These are phyloP conservation scores for Cytospora chrysosperma DNA, from an alignment of 2,329 filamentous ascomycete genomes.

Conservation along the genomic window DNA sequence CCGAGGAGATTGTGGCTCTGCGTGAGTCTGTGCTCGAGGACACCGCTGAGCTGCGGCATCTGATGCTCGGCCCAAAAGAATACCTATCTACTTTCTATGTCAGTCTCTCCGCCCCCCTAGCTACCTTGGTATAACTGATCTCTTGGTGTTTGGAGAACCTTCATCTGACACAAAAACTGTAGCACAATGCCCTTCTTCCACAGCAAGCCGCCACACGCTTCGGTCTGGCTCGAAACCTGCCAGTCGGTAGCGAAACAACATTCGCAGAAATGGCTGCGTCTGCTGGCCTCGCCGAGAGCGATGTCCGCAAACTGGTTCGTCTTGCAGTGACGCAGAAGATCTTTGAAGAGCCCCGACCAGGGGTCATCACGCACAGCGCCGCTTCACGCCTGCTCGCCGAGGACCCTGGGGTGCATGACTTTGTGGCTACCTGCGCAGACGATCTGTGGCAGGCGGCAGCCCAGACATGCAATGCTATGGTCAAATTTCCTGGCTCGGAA, in stretches of 20 bases:
- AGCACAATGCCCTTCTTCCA: conserved; percentile 29
- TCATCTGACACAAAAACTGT: neutral
- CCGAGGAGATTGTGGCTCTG: conserved; percentile 17
- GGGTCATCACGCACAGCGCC: conserved; percentile 26
- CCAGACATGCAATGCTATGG: conserved; percentile 26
- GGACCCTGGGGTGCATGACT: conserved; percentile 26
- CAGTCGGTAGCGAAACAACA: conserved; percentile 26
- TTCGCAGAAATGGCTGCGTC: conserved; percentile 28
- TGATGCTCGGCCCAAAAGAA: conserved; percentile 28
- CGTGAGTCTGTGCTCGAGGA: conserved; percentile 28
- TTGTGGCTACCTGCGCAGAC: conserved; percentile 24
- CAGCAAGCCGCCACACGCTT: conserved; percentile 30
- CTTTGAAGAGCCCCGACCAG: conserved; percentile 24
- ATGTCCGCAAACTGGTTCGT: conserved; percentile 24
- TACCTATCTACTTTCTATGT: conserved; percentile 27
- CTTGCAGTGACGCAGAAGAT: conserved; percentile 25
- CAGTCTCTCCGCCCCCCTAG: neutral
- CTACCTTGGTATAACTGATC: too few relatives aligned
- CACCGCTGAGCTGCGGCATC: conserved; percentile 26
- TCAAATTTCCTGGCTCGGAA: conserved; percentile 24
- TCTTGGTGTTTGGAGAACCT: too few relatives aligned
- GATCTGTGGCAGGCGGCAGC: conserved; percentile 28
- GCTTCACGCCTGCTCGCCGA: conserved; percentile 27
- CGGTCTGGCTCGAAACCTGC: conserved; percentile 27
- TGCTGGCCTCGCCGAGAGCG: conserved; percentile 23